Conservation (phyloP, 805 yeast genomes). For the Lipomyces yamanashiensis region DNA sequence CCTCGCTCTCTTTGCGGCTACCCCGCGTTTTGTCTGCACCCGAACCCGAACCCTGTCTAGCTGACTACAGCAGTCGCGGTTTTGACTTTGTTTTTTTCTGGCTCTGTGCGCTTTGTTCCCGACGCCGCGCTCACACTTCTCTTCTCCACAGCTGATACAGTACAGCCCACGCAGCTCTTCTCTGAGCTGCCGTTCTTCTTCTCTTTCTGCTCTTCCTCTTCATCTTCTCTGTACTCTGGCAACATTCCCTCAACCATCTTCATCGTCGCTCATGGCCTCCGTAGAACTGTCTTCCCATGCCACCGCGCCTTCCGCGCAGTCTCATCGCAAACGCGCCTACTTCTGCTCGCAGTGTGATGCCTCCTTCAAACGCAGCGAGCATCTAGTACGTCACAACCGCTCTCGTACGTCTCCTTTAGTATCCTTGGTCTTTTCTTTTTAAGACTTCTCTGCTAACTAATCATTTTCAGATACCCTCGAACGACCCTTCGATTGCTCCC, state of each 20-base stretch:
- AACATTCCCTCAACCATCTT: no score
- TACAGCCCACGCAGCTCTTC: background rate
- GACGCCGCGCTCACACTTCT: background rate
- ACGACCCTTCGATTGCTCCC: slow-evolving; percentile 60
- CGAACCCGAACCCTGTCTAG: background rate
- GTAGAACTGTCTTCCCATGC: background rate
- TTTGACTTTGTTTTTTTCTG: background rate
- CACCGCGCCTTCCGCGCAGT: no score
- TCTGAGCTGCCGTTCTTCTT: background rate
- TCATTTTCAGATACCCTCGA: slow-evolving; percentile 59
- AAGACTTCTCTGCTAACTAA: background rate
- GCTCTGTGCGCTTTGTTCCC: background rate
- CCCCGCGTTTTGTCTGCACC: slow-evolving; percentile 13
- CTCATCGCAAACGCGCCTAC: slow-evolving; percentile 1
- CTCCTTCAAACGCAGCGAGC: slow-evolving; percentile 47
- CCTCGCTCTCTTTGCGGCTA: slow-evolving; percentile 5
- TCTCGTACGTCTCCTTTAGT: slow-evolving; percentile 49
- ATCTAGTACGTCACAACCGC: slow-evolving; percentile 61
- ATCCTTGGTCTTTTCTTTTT: background rate
- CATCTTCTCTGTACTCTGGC: no score
- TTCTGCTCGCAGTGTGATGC: slow-evolving; percentile 17
- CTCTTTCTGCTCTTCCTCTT: background rate
- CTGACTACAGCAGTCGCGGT: no score
- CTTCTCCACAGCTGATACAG: background rate
- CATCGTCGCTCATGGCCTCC: background rate